Base-by-base conservation (phyloP, 2,329 filamentous ascomycete species). In the Aspergillus neoniger region DNA sequence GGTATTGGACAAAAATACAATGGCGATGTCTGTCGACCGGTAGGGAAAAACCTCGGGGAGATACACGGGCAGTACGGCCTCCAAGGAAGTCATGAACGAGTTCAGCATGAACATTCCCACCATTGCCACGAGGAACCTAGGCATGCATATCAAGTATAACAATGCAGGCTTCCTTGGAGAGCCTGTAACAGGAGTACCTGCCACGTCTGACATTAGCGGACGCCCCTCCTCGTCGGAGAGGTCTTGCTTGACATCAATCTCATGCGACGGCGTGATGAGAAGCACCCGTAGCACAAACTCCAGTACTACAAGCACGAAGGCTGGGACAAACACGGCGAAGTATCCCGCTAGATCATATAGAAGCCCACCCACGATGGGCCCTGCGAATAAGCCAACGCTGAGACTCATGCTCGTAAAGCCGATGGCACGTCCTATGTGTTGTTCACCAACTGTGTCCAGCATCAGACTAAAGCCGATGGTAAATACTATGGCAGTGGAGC, bases 401-500 rank as follows among this genome's bases (percentile, higher is more conserved):
- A 89, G 82, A 30, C 83, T 79, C 14, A 80, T 78, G 59, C 81
- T 76, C 4, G 83, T 84, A 50, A 90, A 85, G 1, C 88, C 90
- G n/a, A 64, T 15, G n/a, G 60, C 60, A 41, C 50, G 54, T 21
- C 62, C 62, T 12, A 64, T 59, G 14, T 36, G 48, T 9, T 59
- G 30, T 25, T 48, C 62, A 6, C 57, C 62, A 19, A 60, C 59
- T 10, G 62, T 60, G 69, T 91, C 89, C 5, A 87, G 86, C 12
- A 91, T 70, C 28, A 91, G 73, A 0, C 88, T 88, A 39, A 88
- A 79, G 0, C 88, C 89, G 0, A 90, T 86, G 0, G 85, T 86
- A 87, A 88, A 91, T 12, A 91, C 88, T 3, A 91, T 83, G 3
- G 86, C 85, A 4, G 88, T 88, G 52, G 85, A 87, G 77, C 69